These are phyloP conservation scores for Ophiostoma perfectum DNA, from an alignment of 2,329 filamentous ascomycete species.

Conservation along the genomic window DNA sequence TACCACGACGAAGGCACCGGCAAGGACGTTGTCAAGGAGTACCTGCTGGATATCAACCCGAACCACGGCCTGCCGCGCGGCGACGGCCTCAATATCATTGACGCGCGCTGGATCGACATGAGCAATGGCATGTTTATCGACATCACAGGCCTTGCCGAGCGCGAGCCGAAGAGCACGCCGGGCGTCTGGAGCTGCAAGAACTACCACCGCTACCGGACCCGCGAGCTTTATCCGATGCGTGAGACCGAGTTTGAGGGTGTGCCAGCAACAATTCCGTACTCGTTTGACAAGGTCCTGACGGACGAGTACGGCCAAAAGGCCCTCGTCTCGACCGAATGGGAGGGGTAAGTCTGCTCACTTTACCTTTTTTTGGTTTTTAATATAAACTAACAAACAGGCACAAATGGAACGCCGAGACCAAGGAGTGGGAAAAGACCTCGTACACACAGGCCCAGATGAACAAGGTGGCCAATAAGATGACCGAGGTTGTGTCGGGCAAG, in stretches of 20 bases:
- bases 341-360: conserved; percentile 47
- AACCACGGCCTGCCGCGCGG: conserved; percentile 57
- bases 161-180: conserved; percentile 52
- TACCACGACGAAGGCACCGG: conserved; percentile 40
- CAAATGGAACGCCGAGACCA: conserved; percentile 51
- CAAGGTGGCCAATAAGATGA: conserved; percentile 10
- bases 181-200: conserved; percentile 78
- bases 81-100: conserved; percentile 72
- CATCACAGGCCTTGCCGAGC: conserved; percentile 70
- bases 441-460: not conserved
- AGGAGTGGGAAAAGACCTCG: conserved; percentile 45
- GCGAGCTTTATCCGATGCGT: conserved; percentile 72
- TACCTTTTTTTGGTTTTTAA: not conserved
- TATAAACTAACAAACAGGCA: conserved; percentile 42
- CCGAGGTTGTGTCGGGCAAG: conserved; percentile 3
- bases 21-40: conserved; percentile 43
- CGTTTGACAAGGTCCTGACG: conserved; percentile 59
- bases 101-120: conserved; percentile 76
- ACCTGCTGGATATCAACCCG: conserved; percentile 73
- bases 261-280: conserved; percentile 62
- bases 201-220: conserved; percentile 62
- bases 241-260: conserved; percentile 70
- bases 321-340: conserved; percentile 54
- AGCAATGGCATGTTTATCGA: conserved; percentile 75
- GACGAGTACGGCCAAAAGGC: conserved; percentile 62